Evolutionary conservation across 306 rosid species (phyloP).

Genomic region (Quercus alba): DNA sequence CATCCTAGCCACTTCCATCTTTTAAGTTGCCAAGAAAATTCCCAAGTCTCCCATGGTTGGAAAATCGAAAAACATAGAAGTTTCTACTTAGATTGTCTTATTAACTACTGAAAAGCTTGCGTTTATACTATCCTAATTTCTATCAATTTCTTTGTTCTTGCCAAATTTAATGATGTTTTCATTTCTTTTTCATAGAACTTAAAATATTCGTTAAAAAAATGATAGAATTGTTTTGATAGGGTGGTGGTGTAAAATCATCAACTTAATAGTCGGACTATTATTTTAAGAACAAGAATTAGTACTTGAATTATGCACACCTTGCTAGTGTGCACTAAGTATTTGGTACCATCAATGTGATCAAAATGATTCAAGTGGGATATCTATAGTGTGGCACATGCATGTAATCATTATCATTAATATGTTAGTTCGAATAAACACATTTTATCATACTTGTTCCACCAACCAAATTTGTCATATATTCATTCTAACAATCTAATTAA

Average conservation of each 20-base stretch:
- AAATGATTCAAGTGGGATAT: too few relatives aligned
- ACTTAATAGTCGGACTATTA: neutral
- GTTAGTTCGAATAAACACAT: too few relatives aligned
- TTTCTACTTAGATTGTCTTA: constrained; percentile 69
- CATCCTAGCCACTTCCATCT: constrained; percentile 42
- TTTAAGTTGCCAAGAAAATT: constrained; percentile 18
- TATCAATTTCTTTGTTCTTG: constrained; percentile 17
- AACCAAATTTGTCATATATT: too few relatives aligned
- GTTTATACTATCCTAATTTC: constrained; percentile 38
- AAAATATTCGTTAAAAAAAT: neutral
- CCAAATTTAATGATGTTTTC: neutral
- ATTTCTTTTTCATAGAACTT: neutral
- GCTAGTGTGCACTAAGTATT: neutral
- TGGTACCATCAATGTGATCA: too few relatives aligned
- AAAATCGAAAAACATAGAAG: constrained; percentile 59
- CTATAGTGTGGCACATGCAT: too few relatives aligned
- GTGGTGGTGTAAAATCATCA: constrained; percentile 17
- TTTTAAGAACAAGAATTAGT: neutral
- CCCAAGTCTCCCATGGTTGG: constrained; percentile 34
- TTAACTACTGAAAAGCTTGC: constrained; percentile 34
- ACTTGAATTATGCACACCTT: neutral
- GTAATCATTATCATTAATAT: too few relatives aligned
- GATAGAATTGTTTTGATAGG: constrained; percentile 10
- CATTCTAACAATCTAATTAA: too few relatives aligned
- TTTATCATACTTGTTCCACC: too few relatives aligned